Evolutionary conservation across 352 stramenopile species (phyloP), one percentile per base, ranked within the genome.

Genomic region (Peronospora farinosa): DNA sequence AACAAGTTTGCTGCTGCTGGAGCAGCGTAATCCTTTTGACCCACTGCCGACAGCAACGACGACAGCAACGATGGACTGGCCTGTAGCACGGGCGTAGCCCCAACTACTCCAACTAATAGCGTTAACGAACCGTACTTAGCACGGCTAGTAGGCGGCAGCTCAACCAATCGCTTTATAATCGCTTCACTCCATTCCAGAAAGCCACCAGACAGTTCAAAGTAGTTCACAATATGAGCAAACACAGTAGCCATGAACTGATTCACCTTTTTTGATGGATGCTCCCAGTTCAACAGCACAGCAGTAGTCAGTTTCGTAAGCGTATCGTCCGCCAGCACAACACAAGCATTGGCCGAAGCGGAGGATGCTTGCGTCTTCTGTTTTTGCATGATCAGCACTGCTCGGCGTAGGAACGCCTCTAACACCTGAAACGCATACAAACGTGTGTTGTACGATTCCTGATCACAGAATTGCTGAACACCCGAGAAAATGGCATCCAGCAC

Each of bases 221-320:
- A 84, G 43, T 71, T 66, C 15, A 92, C 74, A 15, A 90, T 71
- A 27, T 89, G 77, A 7, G 66, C 67, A 45, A 92, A 92, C 49
- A 92, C 76, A n/a, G 61, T 54, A 47, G 78, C 65, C 81, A 92
- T 90, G 31, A 90, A 90, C 63, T 92, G 81, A 44, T 92, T 90
- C 40, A 92, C 78, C 21, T 82, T 82, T 63, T 90, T 92, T 13
- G 78, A 84, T 31, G 77, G 78, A 45, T 92, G 80, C 40, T 90
- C 81, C 81, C 81, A 92, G 62, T 92, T 89, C 39, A 88, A 60
- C 40, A 92, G 33, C 12, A 92, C 59, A 0, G 72, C 58, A 39
- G 67, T 66, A 13, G 79, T 85, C 19, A 92, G 46, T 19, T 50
- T 67, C 0, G 62, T 62, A 21, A 89, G 44, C 10, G 78, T 88